Evolutionary conservation across 2,329 filamentous ascomycete species (phyloP).

Genomic region (Colletotrichum eremochloae): DNA sequence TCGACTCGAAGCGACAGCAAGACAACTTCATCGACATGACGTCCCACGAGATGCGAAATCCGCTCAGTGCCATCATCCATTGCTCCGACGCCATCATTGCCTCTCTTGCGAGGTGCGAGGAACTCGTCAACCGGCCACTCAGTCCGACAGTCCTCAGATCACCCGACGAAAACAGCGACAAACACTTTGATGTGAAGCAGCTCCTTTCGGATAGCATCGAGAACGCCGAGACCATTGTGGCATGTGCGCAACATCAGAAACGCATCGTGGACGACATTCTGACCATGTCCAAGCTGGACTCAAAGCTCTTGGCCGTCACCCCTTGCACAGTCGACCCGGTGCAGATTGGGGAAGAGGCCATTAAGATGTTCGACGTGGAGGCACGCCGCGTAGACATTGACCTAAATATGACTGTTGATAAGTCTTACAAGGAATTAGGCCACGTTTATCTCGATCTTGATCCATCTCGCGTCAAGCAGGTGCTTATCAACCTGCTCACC

Average conservation of each 20-base stretch:
- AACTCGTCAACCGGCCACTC: constrained; percentile 50
- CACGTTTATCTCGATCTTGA: constrained; percentile 79
- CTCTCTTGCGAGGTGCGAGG: constrained; percentile 60
- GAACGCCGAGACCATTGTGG: constrained; percentile 81
- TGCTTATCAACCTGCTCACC: constrained; percentile 83
- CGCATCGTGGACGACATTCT: constrained; percentile 82
- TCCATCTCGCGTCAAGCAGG: constrained; percentile 80
- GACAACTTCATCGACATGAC: constrained; percentile 87
- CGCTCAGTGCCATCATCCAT: constrained; percentile 79
- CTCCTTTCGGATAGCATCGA: constrained; percentile 75
- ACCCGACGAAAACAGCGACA: constrained; percentile 15
- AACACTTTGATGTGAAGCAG: constrained; percentile 48
- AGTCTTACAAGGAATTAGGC: constrained; percentile 68
- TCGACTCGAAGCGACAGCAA: constrained; percentile 75
- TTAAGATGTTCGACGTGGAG: constrained; percentile 86
- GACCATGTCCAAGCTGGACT: constrained; percentile 82
- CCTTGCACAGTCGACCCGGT: constrained; percentile 78
- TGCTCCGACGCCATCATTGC: constrained; percentile 78
- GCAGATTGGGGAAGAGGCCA: constrained; percentile 73
- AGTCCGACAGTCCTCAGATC: constrained; percentile 11
- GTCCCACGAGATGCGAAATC: constrained; percentile 80
- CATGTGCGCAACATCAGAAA: constrained; percentile 86
- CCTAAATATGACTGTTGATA: constrained; percentile 73
- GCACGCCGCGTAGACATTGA: constrained; percentile 77
- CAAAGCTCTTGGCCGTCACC: constrained; percentile 78